Base-by-base conservation (phyloP, 352 stramenopile species). In the Phytopythium ostracodes region DNA sequence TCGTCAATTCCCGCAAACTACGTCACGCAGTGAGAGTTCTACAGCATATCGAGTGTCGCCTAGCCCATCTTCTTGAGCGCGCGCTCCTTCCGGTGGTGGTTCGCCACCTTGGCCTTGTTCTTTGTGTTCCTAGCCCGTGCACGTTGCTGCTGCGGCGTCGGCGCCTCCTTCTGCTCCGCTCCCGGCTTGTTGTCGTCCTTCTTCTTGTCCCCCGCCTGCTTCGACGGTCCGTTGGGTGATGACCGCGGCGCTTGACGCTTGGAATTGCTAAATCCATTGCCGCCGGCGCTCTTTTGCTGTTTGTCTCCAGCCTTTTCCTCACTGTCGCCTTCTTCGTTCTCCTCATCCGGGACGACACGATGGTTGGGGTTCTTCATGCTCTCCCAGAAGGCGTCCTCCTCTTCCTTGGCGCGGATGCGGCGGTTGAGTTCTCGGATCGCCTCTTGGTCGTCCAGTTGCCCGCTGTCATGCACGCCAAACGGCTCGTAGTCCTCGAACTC, bases 51-150 rank as follows among this genome's bases (percentile, higher is more conserved):
- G 4, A 24, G 17, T 20, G 49, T 53, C 25, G n/a, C 53, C 68
- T 72, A 85, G 29, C 81, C 79, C 64, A 83, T 80, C 56, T 94
- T 94, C 69, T 92, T 92, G 31, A 91, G 68, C 11, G 86, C 86
- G 12, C 84, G 80, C 50, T 92, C 86, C 62, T 94, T 94, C 51
- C 86, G 86, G 62, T 92, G 71, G 65, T 94, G 86, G 56, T 94
- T 94, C 0, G 65, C 83, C 15, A 90, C 67, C 44, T 91, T 93
- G 10, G 78, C 75, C 68, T 94, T 94, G 79, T 92, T 92, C 72
- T 84, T 87, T 38, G 77, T 66, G 61, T 81, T 87, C 22, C 75
- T 64, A 33, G 73, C 77, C 38, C 77, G 66, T n/a, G 72, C 61
- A 6, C 73, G 75, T 29, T 84, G 75, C 49, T 87, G 75, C 56